Percentiles rank a stretch among this genome's conserved stretches.
These are phyloP conservation scores for Eutrema japonicum DNA, from an alignment of 345 rosid species.

Conservation along the genomic window DNA sequence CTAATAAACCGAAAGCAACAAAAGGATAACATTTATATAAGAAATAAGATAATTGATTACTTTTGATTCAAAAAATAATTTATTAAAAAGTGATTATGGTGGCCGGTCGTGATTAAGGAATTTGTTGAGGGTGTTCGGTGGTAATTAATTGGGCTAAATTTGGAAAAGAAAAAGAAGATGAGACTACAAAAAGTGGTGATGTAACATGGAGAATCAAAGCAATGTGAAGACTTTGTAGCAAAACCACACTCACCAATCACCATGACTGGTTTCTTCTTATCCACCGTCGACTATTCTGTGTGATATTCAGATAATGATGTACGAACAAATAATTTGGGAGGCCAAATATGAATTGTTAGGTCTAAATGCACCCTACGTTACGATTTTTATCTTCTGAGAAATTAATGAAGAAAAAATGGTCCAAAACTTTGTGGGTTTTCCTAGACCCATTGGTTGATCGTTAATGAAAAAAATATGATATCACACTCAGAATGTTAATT, in stretches of 20 bases:
- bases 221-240: constrained; percentile 28
- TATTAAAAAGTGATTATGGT: neutral
- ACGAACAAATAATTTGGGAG: neutral
- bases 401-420: neutral
- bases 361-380: neutral
- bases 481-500: no score
- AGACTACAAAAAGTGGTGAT: constrained; percentile 10
- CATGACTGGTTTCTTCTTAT: constrained; percentile 24
- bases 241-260: constrained; percentile 20
- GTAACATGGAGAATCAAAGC: constrained; percentile 29
- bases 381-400: neutral
- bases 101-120: constrained; percentile 16
- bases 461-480: neutral
- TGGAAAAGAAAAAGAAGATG: neutral
- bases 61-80: constrained; percentile 11
- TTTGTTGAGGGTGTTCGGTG: constrained; percentile 25
- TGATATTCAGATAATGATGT: constrained; percentile 3
- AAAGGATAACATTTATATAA: constrained; percentile 2
- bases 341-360: neutral
- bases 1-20: constrained; percentile 25
- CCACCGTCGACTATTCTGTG: neutral
- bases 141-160: constrained; percentile 25
- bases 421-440: no score
- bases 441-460: no score
- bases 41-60: constrained; percentile 8